Conservation (phyloP, 352 stramenopile genomes). For the Aphanomyces cochlioides region DNA sequence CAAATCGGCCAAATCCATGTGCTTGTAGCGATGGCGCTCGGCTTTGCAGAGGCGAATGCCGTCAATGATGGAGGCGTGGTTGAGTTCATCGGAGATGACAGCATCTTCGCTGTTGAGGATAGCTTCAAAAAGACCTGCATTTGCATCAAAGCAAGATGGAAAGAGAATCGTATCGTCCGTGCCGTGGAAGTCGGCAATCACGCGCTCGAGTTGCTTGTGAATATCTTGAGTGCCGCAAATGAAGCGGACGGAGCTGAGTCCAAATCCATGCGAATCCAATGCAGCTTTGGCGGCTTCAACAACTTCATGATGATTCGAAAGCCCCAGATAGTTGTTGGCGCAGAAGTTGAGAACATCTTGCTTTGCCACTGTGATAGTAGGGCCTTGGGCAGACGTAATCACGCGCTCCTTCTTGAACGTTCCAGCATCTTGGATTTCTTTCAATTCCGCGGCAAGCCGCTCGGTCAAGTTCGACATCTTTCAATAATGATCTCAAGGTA, state of each 20-base stretch:
- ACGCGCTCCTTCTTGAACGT: constrained; percentile 88
- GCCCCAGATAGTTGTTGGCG: constrained; percentile 92
- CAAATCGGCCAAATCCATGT: constrained; percentile 90
- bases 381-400: constrained; percentile 83
- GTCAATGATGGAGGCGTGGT: constrained; percentile 94
- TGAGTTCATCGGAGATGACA: constrained; percentile 91
- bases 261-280: constrained; percentile 86
- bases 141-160: constrained; percentile 92
- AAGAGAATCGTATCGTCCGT: constrained; percentile 94
- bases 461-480: constrained; percentile 45
- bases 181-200: constrained; percentile 91
- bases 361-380: constrained; percentile 66
- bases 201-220: constrained; percentile 88
- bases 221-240: constrained; percentile 94
- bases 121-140: constrained; percentile 89
- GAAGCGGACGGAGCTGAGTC: constrained; percentile 89
- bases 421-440: constrained; percentile 65
- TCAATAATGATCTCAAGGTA: no score
- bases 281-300: constrained; percentile 78
- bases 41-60: constrained; percentile 92
- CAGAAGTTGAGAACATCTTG: constrained; percentile 90
- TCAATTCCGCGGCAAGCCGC: constrained; percentile 66
- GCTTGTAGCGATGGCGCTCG: constrained; percentile 89
- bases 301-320: constrained; percentile 86
- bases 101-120: constrained; percentile 87